Evolutionary conservation across 208 protist genomes (phyloP).

Genomic region (Strigomonas culicis): DNA sequence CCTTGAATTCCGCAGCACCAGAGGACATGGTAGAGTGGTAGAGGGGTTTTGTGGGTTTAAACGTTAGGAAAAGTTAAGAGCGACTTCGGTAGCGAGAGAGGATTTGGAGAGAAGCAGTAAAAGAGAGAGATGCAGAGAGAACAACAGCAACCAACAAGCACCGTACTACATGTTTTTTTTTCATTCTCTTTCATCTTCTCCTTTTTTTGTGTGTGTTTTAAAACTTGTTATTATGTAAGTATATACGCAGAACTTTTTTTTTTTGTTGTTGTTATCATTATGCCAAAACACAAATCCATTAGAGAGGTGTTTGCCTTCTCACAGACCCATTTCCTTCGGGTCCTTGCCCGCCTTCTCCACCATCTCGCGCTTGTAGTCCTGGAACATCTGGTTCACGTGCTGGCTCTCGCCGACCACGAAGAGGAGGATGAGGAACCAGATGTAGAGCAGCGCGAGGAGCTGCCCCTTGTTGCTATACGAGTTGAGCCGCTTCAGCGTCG

Average conservation of each 20-base stretch:
- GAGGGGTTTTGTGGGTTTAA: neutral
- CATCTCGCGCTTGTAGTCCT: constrained; percentile 78
- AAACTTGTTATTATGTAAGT: neutral
- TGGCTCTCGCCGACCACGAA: constrained; percentile 61
- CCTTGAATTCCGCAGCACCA: constrained; percentile 76
- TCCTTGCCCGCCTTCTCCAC: constrained; percentile 76
- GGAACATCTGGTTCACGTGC: constrained; percentile 52
- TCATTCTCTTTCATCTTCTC: neutral
- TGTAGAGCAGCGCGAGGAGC: constrained; percentile 54
- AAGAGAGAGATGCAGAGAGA: constrained; percentile 1
- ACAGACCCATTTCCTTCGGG: constrained; percentile 66
- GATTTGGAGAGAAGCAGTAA: neutral
- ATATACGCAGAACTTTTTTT: neutral
- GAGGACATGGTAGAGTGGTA: constrained; percentile 23
- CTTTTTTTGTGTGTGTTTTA: neutral
- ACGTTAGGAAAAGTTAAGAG: constrained; percentile 5
- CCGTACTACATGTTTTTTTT: constrained; percentile 7
- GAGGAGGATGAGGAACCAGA: constrained; percentile 73
- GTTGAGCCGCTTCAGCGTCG: constrained; percentile 47
- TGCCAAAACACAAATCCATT: neutral
- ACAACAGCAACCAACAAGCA: neutral
- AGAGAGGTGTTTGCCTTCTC: neutral
- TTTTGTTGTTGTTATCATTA: neutral
- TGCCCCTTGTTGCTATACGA: constrained; percentile 65
- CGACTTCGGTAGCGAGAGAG: neutral